Base-by-base conservation (phyloP, 495 filamentous ascomycete genomes). In the Aspergillus kassunensis region DNA sequence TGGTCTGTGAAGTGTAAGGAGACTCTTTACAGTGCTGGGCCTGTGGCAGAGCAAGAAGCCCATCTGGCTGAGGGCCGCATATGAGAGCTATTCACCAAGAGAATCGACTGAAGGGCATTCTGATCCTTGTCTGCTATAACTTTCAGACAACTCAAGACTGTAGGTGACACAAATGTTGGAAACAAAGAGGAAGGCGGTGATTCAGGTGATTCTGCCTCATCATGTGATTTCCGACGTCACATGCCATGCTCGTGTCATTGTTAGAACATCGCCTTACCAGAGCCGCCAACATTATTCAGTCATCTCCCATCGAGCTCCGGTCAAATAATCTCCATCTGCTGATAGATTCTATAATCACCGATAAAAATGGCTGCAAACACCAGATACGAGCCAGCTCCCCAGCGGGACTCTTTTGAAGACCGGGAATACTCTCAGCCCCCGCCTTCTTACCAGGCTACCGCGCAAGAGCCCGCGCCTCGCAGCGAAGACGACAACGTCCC, bases 401-500 rank as follows among this genome's bases (percentile, higher is more conserved):
- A 87, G 73, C 81, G 86, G 54, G 87, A 90, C 70, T 88, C 86
- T 25, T 70, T 83, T 34, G 86, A 89, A 33, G 76, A 80, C 35
- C 65, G 70, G 55, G 62, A 68, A 54, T 97, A 89, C 78, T 80
- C 86, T 42, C 90, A 93, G 65, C 77, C 91, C 57, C 93, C 93
- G 55, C 93, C 93, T 6, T 89, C 57, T 73, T 87, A 63, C 70
- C 78, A 65, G 78, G 79, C 61, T 47, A 73, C 71, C 19, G 66
- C 64, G 44, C 44, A 33, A 8, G 63, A 70, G n/a, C 58, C 44
- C 24, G 78, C 84, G 47, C 85, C 93, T 55, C 86, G 80, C 66
- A 83, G 82, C 65, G 90, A 95, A 62, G 87, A 91, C 67, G 91
- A 96, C 65, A 86, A 90, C 58, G 65, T 98, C 37, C 93, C 93